Evolutionary conservation across 2,329 filamentous ascomycete species (phyloP), one percentile per base, ranked within the genome.

Genomic region (Leptodontidium sp.): DNA sequence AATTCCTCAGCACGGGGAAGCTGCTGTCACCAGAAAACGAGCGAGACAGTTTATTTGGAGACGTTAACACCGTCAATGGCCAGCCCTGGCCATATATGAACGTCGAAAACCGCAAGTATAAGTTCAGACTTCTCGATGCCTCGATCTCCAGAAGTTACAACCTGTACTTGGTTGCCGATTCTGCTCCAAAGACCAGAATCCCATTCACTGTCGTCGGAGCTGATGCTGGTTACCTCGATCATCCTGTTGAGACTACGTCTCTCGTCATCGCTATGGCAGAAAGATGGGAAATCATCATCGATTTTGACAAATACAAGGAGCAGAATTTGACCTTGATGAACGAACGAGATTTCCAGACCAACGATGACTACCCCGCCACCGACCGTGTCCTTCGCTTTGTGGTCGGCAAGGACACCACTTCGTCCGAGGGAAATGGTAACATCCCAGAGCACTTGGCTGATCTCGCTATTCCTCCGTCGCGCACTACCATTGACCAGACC

Each of bases 81-180:
- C 83, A 86, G 70, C 87, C 87, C 2, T 89, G 87, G 87, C 87
- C 87, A 2, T 88, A 81, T 70, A 72, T 87, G 11, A 81, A 83
- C n/a, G 86, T 88, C 4, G 84, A 89, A 76, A 86, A 85, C 7
- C 83, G 87, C 74, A 89, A 88, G 75, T 89, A 89, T 76, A 84
- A 86, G 24, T 83, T 89, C 72, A 29, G 57, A 8, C 62, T 64
- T 55, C 55, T 62, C 6, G 29, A 68, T 49, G 55, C 32, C 21
- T 62, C 59, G 3, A 57, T 65, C 38, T 68, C 70, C 32, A 77
- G 71, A 66, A 58, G 61, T 14, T 73, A 66, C 57, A 72, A 58
- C 15, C 65, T 73, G 11, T 72, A 71, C n/a, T 61, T 73, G 4
- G 70, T 72, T 15, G 70, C 64, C 40, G 72, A 73, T 32, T 55